Evolutionary conservation across 2,329 filamentous ascomycete species (phyloP), one percentile per base, ranked within the genome.

Genomic region (Trichoderma semiorbis): DNA sequence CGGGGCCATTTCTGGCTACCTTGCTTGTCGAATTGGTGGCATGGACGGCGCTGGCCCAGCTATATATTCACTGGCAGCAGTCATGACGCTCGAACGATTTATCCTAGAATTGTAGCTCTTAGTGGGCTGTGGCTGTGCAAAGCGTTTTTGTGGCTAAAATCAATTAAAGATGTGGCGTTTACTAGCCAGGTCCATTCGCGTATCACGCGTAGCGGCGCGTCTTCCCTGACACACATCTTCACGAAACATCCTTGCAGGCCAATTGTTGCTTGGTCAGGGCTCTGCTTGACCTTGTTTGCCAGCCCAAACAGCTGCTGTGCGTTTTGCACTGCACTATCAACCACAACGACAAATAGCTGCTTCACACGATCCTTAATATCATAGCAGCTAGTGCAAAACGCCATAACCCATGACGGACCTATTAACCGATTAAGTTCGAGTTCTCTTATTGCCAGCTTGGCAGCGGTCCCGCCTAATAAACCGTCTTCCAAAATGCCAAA

Each of bases 401-500:
- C 67, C 47, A 53, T 58, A 64, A 71, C 71, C 63, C 74, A 76
- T 76, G 75, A 76, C 73, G 70, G 39, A 50, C 34, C 28, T 67
- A 62, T 18, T 66, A 43, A 65, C 63, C 71, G 34, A 72, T 65
- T 69, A 61, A 75, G 74, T 73, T 73, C 72, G 72, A 76, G 55
- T 43, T 57, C 43, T 58, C 39, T 24, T 30, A 70, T 72, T 69
- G 71, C 53, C 71, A 69, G 21, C 61, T 26, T 47, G 53, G 64
- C 53, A 43, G 55, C 32, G 58, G 24, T 60, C 69, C 47, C 21
- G 47, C 62, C 43, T 71, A 34, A 70, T 61, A 43, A 58, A 34
- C 3, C 66, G 36, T 60, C 58, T 21, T 67, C 72, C 79, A 81
- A 79, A 76, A 89, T 92, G 90, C 83, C 89, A 61, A 90, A 89